Base-by-base conservation (phyloP, 208 protist genomes). In the Leishmania martiniquensis region DNA sequence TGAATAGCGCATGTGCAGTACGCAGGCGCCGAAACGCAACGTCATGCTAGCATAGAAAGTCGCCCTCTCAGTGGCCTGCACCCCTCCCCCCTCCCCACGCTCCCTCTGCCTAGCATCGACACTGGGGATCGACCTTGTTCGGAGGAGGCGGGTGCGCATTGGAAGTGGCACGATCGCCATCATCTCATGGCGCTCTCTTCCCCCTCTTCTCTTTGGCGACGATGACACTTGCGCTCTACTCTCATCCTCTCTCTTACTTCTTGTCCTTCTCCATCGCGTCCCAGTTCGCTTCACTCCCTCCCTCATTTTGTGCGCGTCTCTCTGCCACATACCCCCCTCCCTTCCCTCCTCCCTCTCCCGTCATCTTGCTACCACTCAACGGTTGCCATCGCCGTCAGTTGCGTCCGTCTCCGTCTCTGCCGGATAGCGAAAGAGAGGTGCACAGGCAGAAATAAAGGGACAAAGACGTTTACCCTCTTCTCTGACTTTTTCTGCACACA, bases 1-100 rank as follows among this genome's bases (percentile, higher is more conserved):
- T 74, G 85, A 88, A 68, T 85, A 73, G 47, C 25, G 17, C 17
- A 17, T 9, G 68, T 44, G 60, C 32, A 62, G n/a, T 29, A 3
- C 10, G 55, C 29, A 2, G 55, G n/a, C n/a, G 7, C 55, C 29
- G 55, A n/a, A 62, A 32, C 55, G 57, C 17, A 29, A 62, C 29
- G 12, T 3, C 5, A 29, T 0, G 3, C 34, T 62, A 37, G n/a
- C 29, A 37, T 1, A 17, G 10, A 15, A 29, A 13, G 57, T 5
- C 57, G 12, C 29, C 34, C 29, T 20, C 20, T 34, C 25, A n/a
- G 17, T 62, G 22, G n/a, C 10, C 55, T 62, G 55, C n/a, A 29
- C n/a, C 5, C 52, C 10, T 20, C 9, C 20, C 10, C 25, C 55
- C n/a, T 17, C n/a, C 55, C n/a, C 6, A n/a, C n/a, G n/a, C n/a